Conservation (phyloP, 495 filamentous ascomycete species). For the Neurospora cerealis region DNA sequence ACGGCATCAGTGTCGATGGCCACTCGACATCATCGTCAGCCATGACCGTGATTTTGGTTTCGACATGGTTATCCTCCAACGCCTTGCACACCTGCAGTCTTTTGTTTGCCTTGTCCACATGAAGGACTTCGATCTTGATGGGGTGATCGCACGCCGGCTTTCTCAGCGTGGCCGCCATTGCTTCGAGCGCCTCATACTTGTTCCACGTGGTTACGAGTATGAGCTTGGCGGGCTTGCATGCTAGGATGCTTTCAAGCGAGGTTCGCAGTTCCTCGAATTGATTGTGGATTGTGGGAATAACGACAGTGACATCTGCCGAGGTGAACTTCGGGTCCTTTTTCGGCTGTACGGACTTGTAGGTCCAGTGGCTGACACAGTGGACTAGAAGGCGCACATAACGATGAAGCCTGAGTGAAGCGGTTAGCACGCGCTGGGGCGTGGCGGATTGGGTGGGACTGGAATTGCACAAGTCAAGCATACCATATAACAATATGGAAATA, state of each 20-base stretch:
- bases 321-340: slow-evolving; percentile 34
- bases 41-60: slow-evolving; percentile 65
- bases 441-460: background rate
- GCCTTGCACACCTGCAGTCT: slow-evolving; percentile 73
- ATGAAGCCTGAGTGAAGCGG: slow-evolving; percentile 26
- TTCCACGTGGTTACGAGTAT: slow-evolving; percentile 47
- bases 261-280: slow-evolving; percentile 41
- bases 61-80: slow-evolving; percentile 55
- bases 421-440: slow-evolving; percentile 7
- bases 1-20: slow-evolving; percentile 64
- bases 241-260: slow-evolving; percentile 44
- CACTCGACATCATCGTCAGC: slow-evolving; percentile 85
- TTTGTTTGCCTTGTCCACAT: slow-evolving; percentile 52
- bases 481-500: slow-evolving; percentile 31
- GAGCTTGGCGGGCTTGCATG: slow-evolving; percentile 40
- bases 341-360: slow-evolving; percentile 34
- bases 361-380: slow-evolving; percentile 42
- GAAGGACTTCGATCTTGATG: slow-evolving; percentile 34
- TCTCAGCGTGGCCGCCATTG: slow-evolving; percentile 33
- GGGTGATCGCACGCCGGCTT: slow-evolving; percentile 7
- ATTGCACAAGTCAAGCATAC: slow-evolving; percentile 19
- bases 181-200: slow-evolving; percentile 35
- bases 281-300: slow-evolving; percentile 48
- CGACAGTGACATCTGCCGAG: slow-evolving; percentile 44
- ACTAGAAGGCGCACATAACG: slow-evolving; percentile 45